A percentile compares a stretch with the other conserved stretches of the same genome.
phyloP scores from a whole-genome alignment of 306 rosid species.

The Abrus precatorius region DNA sequence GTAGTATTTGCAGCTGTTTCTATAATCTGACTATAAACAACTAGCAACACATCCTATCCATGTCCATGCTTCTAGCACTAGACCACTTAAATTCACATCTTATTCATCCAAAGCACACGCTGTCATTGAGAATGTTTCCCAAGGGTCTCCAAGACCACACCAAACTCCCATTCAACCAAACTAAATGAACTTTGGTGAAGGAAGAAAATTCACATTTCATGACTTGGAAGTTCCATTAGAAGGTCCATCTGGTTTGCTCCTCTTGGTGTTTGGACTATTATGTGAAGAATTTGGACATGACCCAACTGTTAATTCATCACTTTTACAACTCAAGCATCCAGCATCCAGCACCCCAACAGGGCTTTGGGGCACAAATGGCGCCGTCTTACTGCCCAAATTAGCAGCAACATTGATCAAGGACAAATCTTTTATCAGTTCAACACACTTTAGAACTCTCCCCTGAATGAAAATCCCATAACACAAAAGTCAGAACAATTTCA shows the following conservation, averaged over 20 bases:
- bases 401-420: conserved; percentile 59
- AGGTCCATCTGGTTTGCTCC: conserved; percentile 62
- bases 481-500: conserved; percentile 30
- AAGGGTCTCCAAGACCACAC: conserved; percentile 50
- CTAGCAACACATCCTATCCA: conserved; percentile 25
- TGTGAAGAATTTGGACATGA: conserved; percentile 79
- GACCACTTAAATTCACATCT: conserved; percentile 40
- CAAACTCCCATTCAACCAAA: conserved; percentile 75
- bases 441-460: conserved; percentile 84
- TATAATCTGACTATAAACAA: conserved; percentile 52
- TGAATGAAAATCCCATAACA: conserved; percentile 54
- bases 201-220: conserved; percentile 67
- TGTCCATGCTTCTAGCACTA: conserved; percentile 55
- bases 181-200: conserved; percentile 57
- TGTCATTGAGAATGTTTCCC: conserved; percentile 35
- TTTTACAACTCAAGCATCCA: conserved; percentile 82
- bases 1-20: conserved; percentile 49
- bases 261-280: conserved; percentile 63
- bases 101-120: conserved; percentile 49
- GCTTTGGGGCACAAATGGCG: conserved; percentile 72
- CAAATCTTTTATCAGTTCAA: conserved; percentile 73
- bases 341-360: conserved; percentile 84
- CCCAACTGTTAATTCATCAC: conserved; percentile 77
- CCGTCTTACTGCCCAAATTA: conserved; percentile 48
- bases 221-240: conserved; percentile 50